Conservation (phyloP, 257 asterid genomes). For the Nicotiana undulata region DNA sequence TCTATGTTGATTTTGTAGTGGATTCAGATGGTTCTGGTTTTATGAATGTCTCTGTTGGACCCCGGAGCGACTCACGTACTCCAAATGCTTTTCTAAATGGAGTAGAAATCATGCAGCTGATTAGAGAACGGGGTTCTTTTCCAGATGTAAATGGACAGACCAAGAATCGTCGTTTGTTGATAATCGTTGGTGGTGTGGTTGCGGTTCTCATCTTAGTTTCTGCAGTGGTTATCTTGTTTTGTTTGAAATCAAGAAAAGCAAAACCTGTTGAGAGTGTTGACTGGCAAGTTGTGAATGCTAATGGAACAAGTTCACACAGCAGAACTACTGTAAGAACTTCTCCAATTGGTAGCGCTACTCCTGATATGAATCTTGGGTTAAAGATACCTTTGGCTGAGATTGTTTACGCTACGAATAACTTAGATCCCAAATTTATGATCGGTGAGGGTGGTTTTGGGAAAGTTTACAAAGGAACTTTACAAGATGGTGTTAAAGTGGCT, state of each 20-base stretch:
- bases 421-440: conserved; percentile 26
- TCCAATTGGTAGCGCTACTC: conserved; percentile 17
- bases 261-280: conserved; percentile 18
- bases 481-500: conserved; percentile 46
- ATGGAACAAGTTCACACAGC: conserved; percentile 25
- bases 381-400: conserved; percentile 34
- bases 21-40: conserved; percentile 39
- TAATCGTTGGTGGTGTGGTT: conserved; percentile 32
- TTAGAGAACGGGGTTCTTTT: background rate
- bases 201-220: conserved; percentile 3
- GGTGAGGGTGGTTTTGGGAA: conserved; percentile 70
- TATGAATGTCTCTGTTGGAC: conserved; percentile 37
- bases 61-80: background rate
- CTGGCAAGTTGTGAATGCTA: conserved; percentile 11
- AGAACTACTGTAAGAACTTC: conserved; percentile 17
- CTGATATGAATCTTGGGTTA: conserved; percentile 37
- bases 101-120: conserved; percentile 54
- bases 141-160: background rate
- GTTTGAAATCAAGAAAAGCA: conserved; percentile 21
- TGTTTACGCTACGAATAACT: conserved; percentile 36
- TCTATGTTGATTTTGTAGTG: conserved; percentile 29
- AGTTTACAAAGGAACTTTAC: conserved; percentile 44
- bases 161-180: background rate
- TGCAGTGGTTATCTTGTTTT: background rate
- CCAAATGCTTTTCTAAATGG: conserved; percentile 42